phyloP scores from a whole-genome alignment of 2,329 filamentous ascomycete genomes.

The Pyrenophora teres region DNA sequence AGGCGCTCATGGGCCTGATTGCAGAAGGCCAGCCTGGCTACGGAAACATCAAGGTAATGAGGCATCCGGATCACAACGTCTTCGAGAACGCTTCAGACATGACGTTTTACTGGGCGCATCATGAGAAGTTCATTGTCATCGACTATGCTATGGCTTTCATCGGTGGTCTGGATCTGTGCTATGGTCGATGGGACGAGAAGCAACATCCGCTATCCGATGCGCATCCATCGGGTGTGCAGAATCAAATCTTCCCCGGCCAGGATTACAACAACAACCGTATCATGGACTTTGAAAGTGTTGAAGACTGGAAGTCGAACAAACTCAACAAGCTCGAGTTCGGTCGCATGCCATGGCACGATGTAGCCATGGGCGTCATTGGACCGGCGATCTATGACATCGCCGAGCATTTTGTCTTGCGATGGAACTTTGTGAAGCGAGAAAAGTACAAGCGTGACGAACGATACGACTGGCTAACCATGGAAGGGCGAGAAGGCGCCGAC shows the following conservation, averaged over 20 bases:
- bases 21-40: slow-evolving; percentile 79
- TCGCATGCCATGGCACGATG: slow-evolving; percentile 98
- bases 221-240: slow-evolving; percentile 78
- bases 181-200: slow-evolving; percentile 88
- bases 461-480: slow-evolving; percentile 83
- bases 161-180: slow-evolving; percentile 91
- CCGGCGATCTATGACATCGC: slow-evolving; percentile 92
- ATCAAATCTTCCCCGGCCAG: slow-evolving; percentile 92
- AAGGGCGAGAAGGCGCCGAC: slow-evolving; percentile 74
- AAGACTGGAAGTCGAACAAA: slow-evolving; percentile 93
- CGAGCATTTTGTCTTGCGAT: slow-evolving; percentile 90
- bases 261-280: slow-evolving; percentile 98
- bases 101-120: slow-evolving; percentile 98
- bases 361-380: slow-evolving; percentile 87
- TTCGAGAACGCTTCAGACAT: slow-evolving; percentile 93
- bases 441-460: slow-evolving; percentile 90
- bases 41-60: slow-evolving; percentile 86
- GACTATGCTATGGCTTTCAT: slow-evolving; percentile 92
- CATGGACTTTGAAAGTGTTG: slow-evolving; percentile 90
- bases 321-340: slow-evolving; percentile 88
- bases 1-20: slow-evolving; percentile 79
- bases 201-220: slow-evolving; percentile 87
- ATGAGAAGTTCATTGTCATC: slow-evolving; percentile 96
- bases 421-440: slow-evolving; percentile 97
- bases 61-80: slow-evolving; percentile 93